Base-by-base conservation (phyloP, 805 yeast species). In the Saturnispora zaruensis region DNA sequence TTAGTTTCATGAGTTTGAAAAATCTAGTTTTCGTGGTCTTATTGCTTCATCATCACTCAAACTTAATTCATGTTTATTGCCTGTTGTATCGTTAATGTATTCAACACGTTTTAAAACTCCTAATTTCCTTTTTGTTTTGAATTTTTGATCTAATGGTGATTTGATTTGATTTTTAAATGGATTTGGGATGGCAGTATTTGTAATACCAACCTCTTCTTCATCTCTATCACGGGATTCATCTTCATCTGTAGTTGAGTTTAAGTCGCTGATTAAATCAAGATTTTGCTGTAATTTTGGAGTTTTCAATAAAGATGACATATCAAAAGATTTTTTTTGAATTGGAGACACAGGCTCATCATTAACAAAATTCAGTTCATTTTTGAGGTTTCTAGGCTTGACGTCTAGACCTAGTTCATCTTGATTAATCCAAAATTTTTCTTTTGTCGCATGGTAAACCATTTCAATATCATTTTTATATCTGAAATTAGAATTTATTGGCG, bases 371-470 rank as follows among this genome's bases (percentile, higher is more conserved):
- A 47, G 20, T 26, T 41, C 41, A 14, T 16, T 9, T 6, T 25
- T 16, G 25, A 47, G 25, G 13, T 58, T 62, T 47, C 62, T 71
- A 0, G 79, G 78, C 56, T 67, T 69, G 38, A 72, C 61, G 6
- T 57, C 57, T 42, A 61, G 57, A 44, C 72, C 69, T 8, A 52
- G 54, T 14, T 62, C 63, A 21, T 66, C 60, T 37, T 73, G 53
- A 30, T 58, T 55, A 44, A 60, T 57, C 8, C 63, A 57, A 6
- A 63, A 57, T 25, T 63, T 64, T 50, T 71, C 63, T 2, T 77
- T 78, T 0, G 75, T 72, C 46, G 66, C 67, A 51, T 65, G 68
- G 57, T 73, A 67, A 30, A 72, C 55, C 51, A 66, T 58, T 53
- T 74, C 77, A 46, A 70, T 60, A 44, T 69, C 71, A 14, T 67